Percentiles rank a stretch among this genome's conserved stretches.
Evolutionary conservation across 1,284 basidiomycete species (phyloP).

Genomic region (Pseudozyma sp.): DNA sequence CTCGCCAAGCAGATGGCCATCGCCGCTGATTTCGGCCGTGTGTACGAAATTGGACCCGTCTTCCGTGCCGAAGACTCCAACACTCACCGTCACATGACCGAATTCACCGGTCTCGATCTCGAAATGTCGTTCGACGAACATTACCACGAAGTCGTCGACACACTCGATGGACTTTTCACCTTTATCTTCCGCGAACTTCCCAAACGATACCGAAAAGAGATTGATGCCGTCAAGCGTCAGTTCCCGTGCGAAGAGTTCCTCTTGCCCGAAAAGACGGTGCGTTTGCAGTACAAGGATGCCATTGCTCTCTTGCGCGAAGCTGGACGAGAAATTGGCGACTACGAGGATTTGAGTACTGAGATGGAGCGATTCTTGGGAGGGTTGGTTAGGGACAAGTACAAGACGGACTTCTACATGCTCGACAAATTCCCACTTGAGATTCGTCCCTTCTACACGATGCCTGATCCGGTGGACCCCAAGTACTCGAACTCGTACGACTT

Average conservation of each 20-base stretch:
- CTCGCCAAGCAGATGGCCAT: conserved; percentile 99
- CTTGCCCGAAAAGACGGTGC: conserved; percentile 64
- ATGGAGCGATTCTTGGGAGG: conserved; percentile 63
- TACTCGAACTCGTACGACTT: conserved; percentile 99
- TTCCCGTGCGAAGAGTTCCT: conserved; percentile 78
- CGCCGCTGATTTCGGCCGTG: conserved; percentile 95
- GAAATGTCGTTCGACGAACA: conserved; percentile 99
- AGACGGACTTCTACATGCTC: conserved; percentile 68
- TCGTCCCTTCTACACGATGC: conserved; percentile 69
- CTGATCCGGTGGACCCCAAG: conserved; percentile 60
- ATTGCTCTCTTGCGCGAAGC: conserved; percentile 64
- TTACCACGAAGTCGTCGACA: conserved; percentile 80
- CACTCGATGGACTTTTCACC: conserved; percentile 66
- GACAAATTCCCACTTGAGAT: conserved; percentile 68
- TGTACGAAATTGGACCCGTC: conserved; percentile 93
- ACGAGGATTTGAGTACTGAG: conserved; percentile 67
- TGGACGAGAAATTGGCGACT: conserved; percentile 63
- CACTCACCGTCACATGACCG: conserved; percentile 97
- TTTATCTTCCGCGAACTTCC: conserved; percentile 68
- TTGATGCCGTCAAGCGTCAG: conserved; percentile 83
- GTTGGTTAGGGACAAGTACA: conserved; percentile 67
- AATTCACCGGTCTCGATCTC: conserved; percentile 98
- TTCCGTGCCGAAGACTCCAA: conserved; percentile 99
- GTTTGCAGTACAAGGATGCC: conserved; percentile 64
- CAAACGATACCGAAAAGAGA: conserved; percentile 81